Conservation (phyloP, 2,329 filamentous ascomycete species). For the Sporothrix mexicana region DNA sequence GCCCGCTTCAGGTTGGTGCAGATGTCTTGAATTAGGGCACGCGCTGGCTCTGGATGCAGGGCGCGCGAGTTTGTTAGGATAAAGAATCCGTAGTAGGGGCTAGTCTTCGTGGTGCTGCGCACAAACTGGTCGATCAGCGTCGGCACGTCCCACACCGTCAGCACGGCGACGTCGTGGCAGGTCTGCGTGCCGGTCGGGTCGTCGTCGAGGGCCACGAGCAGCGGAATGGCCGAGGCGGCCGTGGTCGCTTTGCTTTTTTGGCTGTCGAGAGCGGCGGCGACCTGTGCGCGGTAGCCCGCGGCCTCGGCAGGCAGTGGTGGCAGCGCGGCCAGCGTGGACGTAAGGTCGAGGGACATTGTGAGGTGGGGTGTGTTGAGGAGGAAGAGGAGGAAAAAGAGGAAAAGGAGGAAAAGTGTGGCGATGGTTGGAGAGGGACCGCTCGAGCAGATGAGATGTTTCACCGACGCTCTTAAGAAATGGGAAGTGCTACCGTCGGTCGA, state of each 20-base stretch:
- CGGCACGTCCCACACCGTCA: constrained; percentile 58
- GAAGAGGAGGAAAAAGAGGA: too few relatives aligned
- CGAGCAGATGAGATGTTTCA: not conserved
- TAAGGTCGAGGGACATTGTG: constrained; percentile 28
- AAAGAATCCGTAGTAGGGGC: constrained; percentile 56
- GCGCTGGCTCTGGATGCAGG: constrained; percentile 55
- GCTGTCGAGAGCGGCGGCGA: not conserved
- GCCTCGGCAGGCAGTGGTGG: not conserved
- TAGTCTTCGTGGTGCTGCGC: constrained; percentile 39
- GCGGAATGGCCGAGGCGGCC: not conserved
- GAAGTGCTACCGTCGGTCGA: too few relatives aligned
- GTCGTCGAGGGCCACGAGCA: constrained; percentile 56
- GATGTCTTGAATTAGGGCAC: constrained; percentile 56
- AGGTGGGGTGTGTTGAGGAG: not conserved
- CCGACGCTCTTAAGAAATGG: not conserved
- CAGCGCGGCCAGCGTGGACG: constrained; percentile 22
- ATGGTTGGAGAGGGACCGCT: not conserved
- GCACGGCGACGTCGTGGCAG: constrained; percentile 62
- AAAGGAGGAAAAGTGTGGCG: not conserved
- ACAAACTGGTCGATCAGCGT: constrained; percentile 54
- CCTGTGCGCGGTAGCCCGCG: not conserved
- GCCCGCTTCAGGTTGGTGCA: constrained; percentile 56
- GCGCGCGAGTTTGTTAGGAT: constrained; percentile 66
- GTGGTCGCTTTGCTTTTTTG: not conserved
- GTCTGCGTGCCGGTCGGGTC: constrained; percentile 67